Base-by-base conservation (phyloP, 768 basidiomycete genomes). In the Pulveroboletus sp. region DNA sequence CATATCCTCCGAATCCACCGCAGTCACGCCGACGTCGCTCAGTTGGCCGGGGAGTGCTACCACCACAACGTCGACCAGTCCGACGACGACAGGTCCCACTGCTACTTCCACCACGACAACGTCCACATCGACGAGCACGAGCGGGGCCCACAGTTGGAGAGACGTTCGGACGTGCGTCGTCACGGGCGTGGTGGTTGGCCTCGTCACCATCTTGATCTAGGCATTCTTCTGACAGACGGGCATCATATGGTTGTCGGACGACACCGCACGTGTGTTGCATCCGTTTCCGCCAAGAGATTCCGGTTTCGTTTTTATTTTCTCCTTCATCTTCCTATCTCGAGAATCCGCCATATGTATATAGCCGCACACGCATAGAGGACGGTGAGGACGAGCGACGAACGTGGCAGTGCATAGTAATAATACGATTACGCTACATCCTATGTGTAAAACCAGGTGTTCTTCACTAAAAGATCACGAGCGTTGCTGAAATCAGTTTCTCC, bases 1-100 rank as follows among this genome's bases (percentile, higher is more conserved):
- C 49, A 53, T 63, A 37, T 63, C 66, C 29, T 61, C 66, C 22
- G 53, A 62, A 19, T 63, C 65, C 17, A 60, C 49, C 24, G 45
- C 45, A 6, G 1, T 64, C 35, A 37, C 13, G 16, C 56, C 66
- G 6, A n/a, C n/a, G n/a, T n/a, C n/a, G 42, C n/a, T 14, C 39
- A 49, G 23, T 8, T 40, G 24, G 5, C 19, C 20, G n/a, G 5
- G 16, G n/a, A 27, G 23, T 2, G 5, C 38, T 3, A 22, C 22
- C 17, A n/a, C 1, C 16, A 0, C 8, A 1, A 20, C 40, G 2
- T 16, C 35, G 11, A 2, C 27, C n/a, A 26, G 14, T 32, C 8
- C 32, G 6, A 13, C 34, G 3, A 12, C 50, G 23, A 13, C 23
- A 7, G 6, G 37, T 6, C 24, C 40, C 10, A 13, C 37, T 5